Evolutionary conservation across 1,139 yeast genomes (phyloP).

Genomic region (Yamadazyma spencermartinsiae): DNA sequence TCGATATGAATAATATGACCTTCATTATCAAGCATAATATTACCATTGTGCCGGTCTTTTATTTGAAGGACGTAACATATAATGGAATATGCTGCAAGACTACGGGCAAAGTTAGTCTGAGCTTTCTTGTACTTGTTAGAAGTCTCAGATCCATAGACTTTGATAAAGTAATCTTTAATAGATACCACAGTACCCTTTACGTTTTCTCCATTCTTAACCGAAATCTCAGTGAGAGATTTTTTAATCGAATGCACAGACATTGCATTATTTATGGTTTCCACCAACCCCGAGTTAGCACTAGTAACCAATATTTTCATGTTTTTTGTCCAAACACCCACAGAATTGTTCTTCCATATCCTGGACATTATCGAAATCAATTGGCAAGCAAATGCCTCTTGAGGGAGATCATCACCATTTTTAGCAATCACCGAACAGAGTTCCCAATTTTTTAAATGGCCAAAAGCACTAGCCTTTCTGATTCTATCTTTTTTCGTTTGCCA

Average conservation of each 20-base stretch:
- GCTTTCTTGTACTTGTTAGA: conserved; percentile 63
- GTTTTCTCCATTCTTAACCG: conserved; percentile 64
- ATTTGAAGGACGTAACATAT: conserved; percentile 87
- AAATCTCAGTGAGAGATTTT: conserved; percentile 79
- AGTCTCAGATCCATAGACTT: conserved; percentile 65
- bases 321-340: conserved; percentile 83
- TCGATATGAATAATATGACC: conserved; percentile 96
- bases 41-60: conserved; percentile 95
- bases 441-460: conserved; percentile 89
- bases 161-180: conserved; percentile 71
- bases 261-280: conserved; percentile 94
- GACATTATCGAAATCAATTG: conserved; percentile 87
- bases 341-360: conserved; percentile 71
- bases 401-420: conserved; percentile 91
- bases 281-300: conserved; percentile 86
- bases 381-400: conserved; percentile 98
- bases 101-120: conserved; percentile 77
- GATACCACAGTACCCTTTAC: conserved; percentile 70
- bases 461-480: conserved; percentile 72
- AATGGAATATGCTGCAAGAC: conserved; percentile 86
- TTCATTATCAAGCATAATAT: conserved; percentile 88
- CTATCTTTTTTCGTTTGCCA: conserved; percentile 83
- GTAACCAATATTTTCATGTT: conserved; percentile 90
- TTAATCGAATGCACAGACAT: conserved; percentile 91
- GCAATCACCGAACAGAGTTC: conserved; percentile 93